Evolutionary conservation across 768 basidiomycete genomes (phyloP).

Genomic region (Lentinus brumalis): DNA sequence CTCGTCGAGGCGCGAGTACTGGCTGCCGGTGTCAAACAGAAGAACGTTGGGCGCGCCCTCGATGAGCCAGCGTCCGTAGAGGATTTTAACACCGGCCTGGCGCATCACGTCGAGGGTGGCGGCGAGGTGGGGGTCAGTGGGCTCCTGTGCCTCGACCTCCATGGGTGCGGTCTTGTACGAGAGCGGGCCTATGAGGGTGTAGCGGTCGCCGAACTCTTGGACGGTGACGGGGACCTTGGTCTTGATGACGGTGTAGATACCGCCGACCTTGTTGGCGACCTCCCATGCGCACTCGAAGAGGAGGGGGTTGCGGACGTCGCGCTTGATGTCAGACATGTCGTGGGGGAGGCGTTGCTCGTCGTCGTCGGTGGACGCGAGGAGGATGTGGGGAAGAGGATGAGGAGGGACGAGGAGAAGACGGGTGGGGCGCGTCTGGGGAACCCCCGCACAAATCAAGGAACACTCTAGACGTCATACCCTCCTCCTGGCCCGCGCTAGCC

Average conservation of each 20-base stretch:
- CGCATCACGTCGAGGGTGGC: slow-evolving; percentile 81
- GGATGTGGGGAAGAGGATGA: slow-evolving; percentile 3
- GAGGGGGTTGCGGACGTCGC: slow-evolving; percentile 77
- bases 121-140: slow-evolving; percentile 77
- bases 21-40: slow-evolving; percentile 92
- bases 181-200: slow-evolving; percentile 96
- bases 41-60: slow-evolving; percentile 95
- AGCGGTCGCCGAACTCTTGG: slow-evolving; percentile 92
- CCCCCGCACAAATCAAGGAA: background rate
- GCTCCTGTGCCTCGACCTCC: slow-evolving; percentile 96
- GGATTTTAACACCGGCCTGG: slow-evolving; percentile 85
- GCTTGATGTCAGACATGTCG: slow-evolving; percentile 42
- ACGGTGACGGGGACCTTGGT: slow-evolving; percentile 99
- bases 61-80: slow-evolving; percentile 98
- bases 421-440: background rate
- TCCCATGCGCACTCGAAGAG: slow-evolving; percentile 99
- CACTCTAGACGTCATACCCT: background rate
- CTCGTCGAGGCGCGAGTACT: slow-evolving; percentile 88
- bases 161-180: slow-evolving; percentile 98
- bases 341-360: background rate
- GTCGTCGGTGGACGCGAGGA: background rate
- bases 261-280: slow-evolving; percentile 98
- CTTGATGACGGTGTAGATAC: slow-evolving; percentile 99
- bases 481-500: background rate
- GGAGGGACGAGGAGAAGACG: background rate